phyloP scores from a whole-genome alignment of 352 stramenopile genomes.

The Globisporangium cederbergense region DNA sequence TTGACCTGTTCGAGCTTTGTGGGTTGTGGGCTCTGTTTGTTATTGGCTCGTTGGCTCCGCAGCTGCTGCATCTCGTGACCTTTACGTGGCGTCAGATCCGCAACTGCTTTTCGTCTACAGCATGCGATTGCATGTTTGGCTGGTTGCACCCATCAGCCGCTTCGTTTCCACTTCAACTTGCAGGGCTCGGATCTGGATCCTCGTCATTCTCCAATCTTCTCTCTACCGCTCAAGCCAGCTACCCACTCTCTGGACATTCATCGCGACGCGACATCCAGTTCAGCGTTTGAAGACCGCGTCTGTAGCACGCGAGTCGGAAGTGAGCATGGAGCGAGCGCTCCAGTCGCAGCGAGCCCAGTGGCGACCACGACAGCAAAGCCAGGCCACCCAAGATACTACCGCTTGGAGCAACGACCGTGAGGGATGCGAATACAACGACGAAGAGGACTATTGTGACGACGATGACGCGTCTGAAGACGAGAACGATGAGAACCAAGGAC shows the following conservation, averaged over 20 bases:
- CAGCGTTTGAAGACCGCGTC: neutral
- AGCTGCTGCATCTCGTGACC: neutral
- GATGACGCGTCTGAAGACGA: neutral
- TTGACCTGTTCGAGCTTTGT: neutral
- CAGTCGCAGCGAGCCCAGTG: neutral
- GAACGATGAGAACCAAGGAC: neutral
- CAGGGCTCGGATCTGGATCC: neutral
- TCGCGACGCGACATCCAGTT: too few relatives aligned
- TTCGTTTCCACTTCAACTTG: neutral
- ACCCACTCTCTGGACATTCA: too few relatives aligned
- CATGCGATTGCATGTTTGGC: neutral
- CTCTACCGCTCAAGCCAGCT: neutral
- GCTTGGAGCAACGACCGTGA: neutral
- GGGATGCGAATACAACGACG: neutral
- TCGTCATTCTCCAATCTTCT: conserved; percentile 9
- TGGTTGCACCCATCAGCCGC: neutral
- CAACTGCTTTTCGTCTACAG: neutral
- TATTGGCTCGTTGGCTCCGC: neutral
- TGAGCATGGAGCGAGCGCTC: neutral
- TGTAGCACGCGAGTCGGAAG: neutral
- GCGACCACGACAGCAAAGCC: neutral
- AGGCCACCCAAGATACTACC: neutral
- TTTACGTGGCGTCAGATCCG: neutral
- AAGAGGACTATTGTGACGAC: neutral
- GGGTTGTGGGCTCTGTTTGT: neutral